Conservation (phyloP, 78 protist species). For the Capsaspora owczarzaki region DNA sequence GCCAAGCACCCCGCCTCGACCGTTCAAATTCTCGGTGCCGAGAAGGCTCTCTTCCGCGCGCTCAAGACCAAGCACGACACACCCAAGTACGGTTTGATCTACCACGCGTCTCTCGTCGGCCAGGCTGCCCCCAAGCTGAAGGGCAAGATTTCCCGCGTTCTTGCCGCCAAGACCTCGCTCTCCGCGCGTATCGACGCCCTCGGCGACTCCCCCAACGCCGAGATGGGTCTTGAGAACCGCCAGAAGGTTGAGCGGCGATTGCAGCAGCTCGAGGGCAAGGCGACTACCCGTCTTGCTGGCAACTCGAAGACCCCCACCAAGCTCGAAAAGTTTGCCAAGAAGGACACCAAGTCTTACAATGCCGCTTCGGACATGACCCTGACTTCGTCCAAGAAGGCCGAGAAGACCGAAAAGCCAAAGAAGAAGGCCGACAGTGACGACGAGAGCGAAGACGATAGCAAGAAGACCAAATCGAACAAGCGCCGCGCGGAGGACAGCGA, state of each 20-base stretch:
- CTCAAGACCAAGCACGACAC: constrained; percentile 84
- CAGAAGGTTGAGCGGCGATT: constrained; percentile 68
- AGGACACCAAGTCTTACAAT: constrained; percentile 7
- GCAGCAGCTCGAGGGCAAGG: constrained; percentile 52
- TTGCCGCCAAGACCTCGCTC: constrained; percentile 91
- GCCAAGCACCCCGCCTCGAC: constrained; percentile 97
- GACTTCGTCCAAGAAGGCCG: constrained; percentile 18
- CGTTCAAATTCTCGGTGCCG: constrained; percentile 93
- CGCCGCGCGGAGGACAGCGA: constrained; percentile 10
- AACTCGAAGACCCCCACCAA: background rate
- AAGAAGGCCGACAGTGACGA: constrained; percentile 29
- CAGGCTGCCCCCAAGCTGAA: constrained; percentile 90
- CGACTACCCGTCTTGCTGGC: background rate
- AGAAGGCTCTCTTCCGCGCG: constrained; percentile 92
- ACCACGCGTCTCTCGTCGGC: constrained; percentile 92
- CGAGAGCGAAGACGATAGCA: background rate
- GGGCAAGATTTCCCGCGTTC: constrained; percentile 93
- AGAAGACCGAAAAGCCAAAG: background rate
- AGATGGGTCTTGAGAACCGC: constrained; percentile 56
- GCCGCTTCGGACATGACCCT: background rate
- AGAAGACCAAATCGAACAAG: constrained; percentile 15
- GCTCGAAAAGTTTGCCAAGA: background rate
- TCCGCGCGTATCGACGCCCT: constrained; percentile 94
- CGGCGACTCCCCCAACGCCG: constrained; percentile 61
- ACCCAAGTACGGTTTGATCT: constrained; percentile 97